Conservation (phyloP, 2,329 filamentous ascomycete genomes). For the Curvularia sp. region DNA sequence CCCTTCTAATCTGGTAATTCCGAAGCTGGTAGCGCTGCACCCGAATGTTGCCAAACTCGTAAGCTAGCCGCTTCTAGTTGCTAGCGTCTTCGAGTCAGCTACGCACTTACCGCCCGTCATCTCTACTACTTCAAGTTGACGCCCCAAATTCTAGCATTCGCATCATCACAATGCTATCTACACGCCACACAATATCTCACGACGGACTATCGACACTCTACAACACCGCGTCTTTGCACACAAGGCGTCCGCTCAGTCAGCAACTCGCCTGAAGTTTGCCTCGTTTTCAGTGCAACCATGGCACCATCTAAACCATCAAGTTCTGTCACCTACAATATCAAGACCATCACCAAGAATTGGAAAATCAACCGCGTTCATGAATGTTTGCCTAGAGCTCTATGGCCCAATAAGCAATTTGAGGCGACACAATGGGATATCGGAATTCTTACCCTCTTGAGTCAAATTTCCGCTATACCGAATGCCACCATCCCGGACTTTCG, state of each 20-base stretch:
- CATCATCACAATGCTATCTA: slow-evolving; percentile 12
- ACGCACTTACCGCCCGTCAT: slow-evolving; percentile 15
- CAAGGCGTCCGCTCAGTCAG: background rate
- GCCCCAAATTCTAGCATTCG: background rate
- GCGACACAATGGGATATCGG: slow-evolving; percentile 9
- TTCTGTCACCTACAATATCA: slow-evolving; percentile 1
- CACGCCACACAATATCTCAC: background rate
- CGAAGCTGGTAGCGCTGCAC: background rate
- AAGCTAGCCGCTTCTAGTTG: slow-evolving; percentile 3
- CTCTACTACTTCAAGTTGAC: slow-evolving; percentile 9
- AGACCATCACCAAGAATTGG: slow-evolving; percentile 13
- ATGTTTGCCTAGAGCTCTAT: slow-evolving; percentile 11
- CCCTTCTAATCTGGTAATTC: background rate
- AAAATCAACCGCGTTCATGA: slow-evolving; percentile 1
- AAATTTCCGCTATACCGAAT: slow-evolving; percentile 8
- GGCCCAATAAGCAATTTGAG: slow-evolving; percentile 11
- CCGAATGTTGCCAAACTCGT: background rate
- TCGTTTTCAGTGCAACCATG: background rate
- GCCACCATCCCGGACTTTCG: slow-evolving; percentile 15
- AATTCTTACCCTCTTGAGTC: slow-evolving; percentile 12
- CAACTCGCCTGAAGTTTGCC: background rate
- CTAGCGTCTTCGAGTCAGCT: slow-evolving; percentile 12
- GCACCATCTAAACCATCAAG: slow-evolving; percentile 8
- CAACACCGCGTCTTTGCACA: background rate
- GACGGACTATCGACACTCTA: background rate